A percentile compares a stretch with the other conserved stretches of the same genome.
phyloP scores from a whole-genome alignment of 768 basidiomycete species.

The Agrocybe pediades region DNA sequence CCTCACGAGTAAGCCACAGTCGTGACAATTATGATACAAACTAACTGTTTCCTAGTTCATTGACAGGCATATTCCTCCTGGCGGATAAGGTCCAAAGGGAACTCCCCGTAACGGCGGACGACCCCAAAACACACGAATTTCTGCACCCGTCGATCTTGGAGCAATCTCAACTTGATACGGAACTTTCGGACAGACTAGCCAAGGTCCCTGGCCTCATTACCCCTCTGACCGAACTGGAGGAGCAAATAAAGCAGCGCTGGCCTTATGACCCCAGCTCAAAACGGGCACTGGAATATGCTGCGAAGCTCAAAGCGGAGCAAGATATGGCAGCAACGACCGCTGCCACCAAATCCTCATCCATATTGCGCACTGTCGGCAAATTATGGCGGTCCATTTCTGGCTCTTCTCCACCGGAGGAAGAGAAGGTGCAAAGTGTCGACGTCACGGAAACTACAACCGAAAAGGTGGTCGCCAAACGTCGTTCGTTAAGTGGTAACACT shows the following conservation, averaged over 20 bases:
- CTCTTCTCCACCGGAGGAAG: background rate
- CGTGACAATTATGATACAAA: background rate
- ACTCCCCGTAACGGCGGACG: conserved; percentile 44
- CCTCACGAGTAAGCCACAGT: conserved; percentile 60
- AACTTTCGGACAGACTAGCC: conserved; percentile 35
- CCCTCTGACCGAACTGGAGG: conserved; percentile 52
- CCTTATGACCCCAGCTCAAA: conserved; percentile 32
- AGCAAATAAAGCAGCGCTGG: conserved; percentile 51
- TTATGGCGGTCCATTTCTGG: conserved; percentile 9
- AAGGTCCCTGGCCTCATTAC: conserved; percentile 46
- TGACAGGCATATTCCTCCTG: conserved; percentile 55
- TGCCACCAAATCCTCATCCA: conserved; percentile 10
- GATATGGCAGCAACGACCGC: background rate
- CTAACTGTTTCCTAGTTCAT: conserved; percentile 36
- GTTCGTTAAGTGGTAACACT: background rate
- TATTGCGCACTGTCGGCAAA: conserved; percentile 7
- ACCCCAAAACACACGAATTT: conserved; percentile 52
- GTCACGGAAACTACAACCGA: background rate
- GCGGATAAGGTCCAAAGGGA: conserved; percentile 45
- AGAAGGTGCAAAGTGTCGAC: background rate
- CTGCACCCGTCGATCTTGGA: conserved; percentile 63
- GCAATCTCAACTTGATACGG: conserved; percentile 37
- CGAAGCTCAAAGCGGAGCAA: conserved; percentile 12
- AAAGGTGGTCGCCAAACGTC: background rate
- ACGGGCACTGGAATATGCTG: conserved; percentile 20